Conservation (phyloP, 2,329 filamentous ascomycete genomes). For the Bisporella sp. region DNA sequence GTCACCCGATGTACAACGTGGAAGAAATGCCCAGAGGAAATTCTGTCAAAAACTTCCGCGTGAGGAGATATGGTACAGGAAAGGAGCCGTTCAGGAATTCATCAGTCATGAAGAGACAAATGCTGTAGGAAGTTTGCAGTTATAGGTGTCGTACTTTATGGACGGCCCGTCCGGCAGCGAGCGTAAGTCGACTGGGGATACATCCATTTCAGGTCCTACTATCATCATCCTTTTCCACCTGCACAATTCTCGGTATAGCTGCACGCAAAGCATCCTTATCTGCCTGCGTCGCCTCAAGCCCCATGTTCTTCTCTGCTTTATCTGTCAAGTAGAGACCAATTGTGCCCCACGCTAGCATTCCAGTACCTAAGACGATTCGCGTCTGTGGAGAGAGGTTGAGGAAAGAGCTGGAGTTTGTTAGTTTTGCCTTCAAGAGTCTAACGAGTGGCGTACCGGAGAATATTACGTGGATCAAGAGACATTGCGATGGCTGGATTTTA, state of each 20-base stretch:
- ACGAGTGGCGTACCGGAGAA: too few relatives aligned
- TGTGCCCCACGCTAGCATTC: constrained; percentile 69
- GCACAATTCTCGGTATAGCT: constrained; percentile 53
- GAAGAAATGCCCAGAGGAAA: too few relatives aligned
- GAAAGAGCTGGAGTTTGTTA: constrained; percentile 39
- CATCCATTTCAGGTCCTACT: background rate
- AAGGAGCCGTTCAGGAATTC: too few relatives aligned
- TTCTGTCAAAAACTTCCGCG: too few relatives aligned
- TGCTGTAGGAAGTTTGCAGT: too few relatives aligned
- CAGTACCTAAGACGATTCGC: constrained; percentile 64
- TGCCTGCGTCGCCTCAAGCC: constrained; percentile 63
- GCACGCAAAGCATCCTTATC: constrained; percentile 62
- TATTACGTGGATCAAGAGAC: background rate
- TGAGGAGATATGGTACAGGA: too few relatives aligned
- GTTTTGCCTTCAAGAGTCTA: background rate
- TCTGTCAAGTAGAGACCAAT: constrained; percentile 70
- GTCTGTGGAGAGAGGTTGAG: constrained; percentile 63
- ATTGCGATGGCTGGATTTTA: background rate
- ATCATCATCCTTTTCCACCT: constrained; percentile 43
- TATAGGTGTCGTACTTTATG: too few relatives aligned
- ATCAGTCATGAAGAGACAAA: too few relatives aligned
- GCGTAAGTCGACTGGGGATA: too few relatives aligned
- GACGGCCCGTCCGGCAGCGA: too few relatives aligned
- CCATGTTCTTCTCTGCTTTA: constrained; percentile 64
- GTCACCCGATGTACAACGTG: too few relatives aligned